Evolutionary conservation across 768 basidiomycete genomes (phyloP), one percentile per base, ranked within the genome.

Genomic region (Mycena sanguinolenta): DNA sequence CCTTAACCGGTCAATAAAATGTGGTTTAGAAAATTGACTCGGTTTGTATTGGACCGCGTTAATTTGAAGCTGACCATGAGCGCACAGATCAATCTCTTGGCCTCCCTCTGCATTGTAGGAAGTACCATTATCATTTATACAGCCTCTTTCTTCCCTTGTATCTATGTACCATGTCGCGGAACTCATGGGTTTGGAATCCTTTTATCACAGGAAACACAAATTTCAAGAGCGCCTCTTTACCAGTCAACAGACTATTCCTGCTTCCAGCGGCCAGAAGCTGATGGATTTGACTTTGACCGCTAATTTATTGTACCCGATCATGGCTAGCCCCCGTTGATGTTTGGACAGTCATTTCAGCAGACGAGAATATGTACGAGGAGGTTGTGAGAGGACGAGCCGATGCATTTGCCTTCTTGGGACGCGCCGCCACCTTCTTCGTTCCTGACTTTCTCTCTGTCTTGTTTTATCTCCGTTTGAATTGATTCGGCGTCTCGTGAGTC

Each of bases 401-500:
- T 54, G 52, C 28, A 54, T 19, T 54, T 30, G 30, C 52, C 52
- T 54, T 54, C 52, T 54, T 54, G 28, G 52, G 52, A 54, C 28
- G 52, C 28, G 30, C 52, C 32, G 52, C 52, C 52, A 54, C 32
- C 52, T 54, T 54, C 52, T 54, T 54, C 12, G 34, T 52, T 59
- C 58, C 38, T 44, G 58, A 44, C 58, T 59, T 39, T 23, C 17
- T 28, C 58, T 59, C 58, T 59, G 32, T 59, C 39, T 59, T 59
- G 38, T 59, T 44, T 38, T 59, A 25, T 59, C 58, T 59, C 58
- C 58, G 25, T 59, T 59, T 59, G 58, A 44, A 59, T 39, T 59
- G 44, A 59, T 59, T 59, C 23, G 58, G 38, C 27, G 58, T 59
- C 58, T 59, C 58, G 38, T 59, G n/a, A n/a, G n/a, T n/a, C n/a